phyloP scores from a whole-genome alignment of 768 basidiomycete genomes.

The Lactifluus echinatus region DNA sequence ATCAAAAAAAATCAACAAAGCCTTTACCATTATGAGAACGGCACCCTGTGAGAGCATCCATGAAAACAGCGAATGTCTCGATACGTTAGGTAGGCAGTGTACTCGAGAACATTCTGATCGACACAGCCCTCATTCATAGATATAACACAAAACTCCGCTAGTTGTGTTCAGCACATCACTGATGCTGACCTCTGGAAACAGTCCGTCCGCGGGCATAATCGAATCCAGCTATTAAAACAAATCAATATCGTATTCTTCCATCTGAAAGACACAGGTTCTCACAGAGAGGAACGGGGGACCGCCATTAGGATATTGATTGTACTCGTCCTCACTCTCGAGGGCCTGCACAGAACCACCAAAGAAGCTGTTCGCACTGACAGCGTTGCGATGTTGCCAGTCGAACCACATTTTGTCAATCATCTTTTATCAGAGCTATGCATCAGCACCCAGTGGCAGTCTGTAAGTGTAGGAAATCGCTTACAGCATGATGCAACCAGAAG shows the following conservation, averaged over 20 bases:
- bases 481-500: constrained; percentile 32
- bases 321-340: constrained; percentile 20
- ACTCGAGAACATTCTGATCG: not conserved
- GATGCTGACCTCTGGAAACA: constrained; percentile 24
- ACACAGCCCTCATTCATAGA: constrained; percentile 25
- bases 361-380: constrained; percentile 24
- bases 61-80: too few relatives aligned
- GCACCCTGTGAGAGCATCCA: too few relatives aligned
- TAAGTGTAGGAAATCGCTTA: constrained; percentile 11
- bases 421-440: constrained; percentile 6
- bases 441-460: not conserved
- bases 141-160: constrained; percentile 29
- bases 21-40: too few relatives aligned
- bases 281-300: constrained; percentile 24
- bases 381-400: constrained; percentile 29
- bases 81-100: too few relatives aligned
- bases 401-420: constrained; percentile 34
- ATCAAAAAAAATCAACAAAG: too few relatives aligned
- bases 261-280: not conserved
- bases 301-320: constrained; percentile 24
- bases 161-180: constrained; percentile 28
- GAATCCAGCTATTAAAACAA: constrained; percentile 23
- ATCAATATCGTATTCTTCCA: not conserved
- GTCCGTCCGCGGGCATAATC: constrained; percentile 24
- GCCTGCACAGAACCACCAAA: constrained; percentile 28